These are phyloP conservation scores for Myxozyma lipomycoides DNA, from an alignment of 805 yeast species.

Conservation along the genomic window DNA sequence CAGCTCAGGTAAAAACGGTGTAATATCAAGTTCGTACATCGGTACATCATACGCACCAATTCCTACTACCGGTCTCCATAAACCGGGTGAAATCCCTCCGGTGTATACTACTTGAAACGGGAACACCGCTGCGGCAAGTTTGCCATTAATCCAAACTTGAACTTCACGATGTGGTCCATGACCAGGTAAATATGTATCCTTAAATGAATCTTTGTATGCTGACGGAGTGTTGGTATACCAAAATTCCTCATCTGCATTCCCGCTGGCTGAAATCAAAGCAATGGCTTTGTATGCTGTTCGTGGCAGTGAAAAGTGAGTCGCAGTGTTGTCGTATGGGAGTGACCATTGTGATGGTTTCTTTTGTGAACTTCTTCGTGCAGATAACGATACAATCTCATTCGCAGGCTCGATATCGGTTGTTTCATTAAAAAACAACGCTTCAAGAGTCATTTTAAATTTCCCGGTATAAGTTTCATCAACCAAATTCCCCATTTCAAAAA, in stretches of 20 bases:
- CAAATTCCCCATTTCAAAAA: conserved; percentile 63
- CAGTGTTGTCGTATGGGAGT: conserved; percentile 40
- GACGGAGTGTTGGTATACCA: conserved; percentile 66
- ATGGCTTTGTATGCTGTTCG: conserved; percentile 56
- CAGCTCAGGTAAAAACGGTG: conserved; percentile 64
- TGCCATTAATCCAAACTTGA: conserved; percentile 49
- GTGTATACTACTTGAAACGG: conserved; percentile 76
- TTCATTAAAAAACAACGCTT: conserved; percentile 47
- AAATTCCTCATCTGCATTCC: conserved; percentile 76
- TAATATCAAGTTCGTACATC: conserved; percentile 64
- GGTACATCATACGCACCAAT: conserved; percentile 69
- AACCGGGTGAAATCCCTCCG: conserved; percentile 74
- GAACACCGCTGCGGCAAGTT: conserved; percentile 54
- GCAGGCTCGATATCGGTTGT: conserved; percentile 4
- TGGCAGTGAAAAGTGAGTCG: conserved; percentile 50
- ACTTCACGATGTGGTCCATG: conserved; percentile 70
- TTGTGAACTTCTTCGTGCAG: conserved; percentile 7
- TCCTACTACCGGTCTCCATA: conserved; percentile 80
- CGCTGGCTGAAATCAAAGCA: conserved; percentile 61
- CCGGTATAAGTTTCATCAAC: conserved; percentile 55
- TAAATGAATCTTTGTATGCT: conserved; percentile 40
- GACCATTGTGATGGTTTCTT: conserved; percentile 32
- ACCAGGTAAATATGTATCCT: conserved; percentile 39
- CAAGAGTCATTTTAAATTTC: conserved; percentile 50
- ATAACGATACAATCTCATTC: conserved; percentile 16